Conservation (phyloP, 108 stramenopile species). For the Craspedostauros australis region DNA sequence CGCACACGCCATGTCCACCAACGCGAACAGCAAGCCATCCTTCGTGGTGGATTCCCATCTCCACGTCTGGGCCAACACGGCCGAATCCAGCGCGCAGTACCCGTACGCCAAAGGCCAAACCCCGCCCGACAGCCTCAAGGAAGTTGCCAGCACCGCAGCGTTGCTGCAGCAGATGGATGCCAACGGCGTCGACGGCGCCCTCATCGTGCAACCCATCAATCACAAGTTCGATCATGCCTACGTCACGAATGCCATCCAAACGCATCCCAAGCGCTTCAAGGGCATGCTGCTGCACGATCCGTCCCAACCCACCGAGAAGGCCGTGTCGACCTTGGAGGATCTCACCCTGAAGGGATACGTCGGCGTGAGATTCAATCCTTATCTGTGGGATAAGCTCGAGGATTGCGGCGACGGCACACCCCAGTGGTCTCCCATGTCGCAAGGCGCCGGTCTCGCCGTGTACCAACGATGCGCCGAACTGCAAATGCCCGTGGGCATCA, state of each 20-base stretch:
- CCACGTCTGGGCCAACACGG: slow-evolving; percentile 71
- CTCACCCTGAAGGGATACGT: slow-evolving; percentile 71
- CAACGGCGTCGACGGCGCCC: slow-evolving; percentile 72
- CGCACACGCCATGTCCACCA: slow-evolving; percentile 10
- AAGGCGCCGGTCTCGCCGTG: slow-evolving; percentile 46
- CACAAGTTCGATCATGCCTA: slow-evolving; percentile 87
- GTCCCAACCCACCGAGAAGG: slow-evolving; percentile 43
- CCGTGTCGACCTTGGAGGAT: slow-evolving; percentile 54
- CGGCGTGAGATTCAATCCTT: slow-evolving; percentile 86
- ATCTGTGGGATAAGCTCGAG: slow-evolving; percentile 53
- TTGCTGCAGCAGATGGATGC: slow-evolving; percentile 62
- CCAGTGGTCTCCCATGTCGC: slow-evolving; percentile 18
- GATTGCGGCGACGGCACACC: slow-evolving; percentile 24
- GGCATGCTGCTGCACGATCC: slow-evolving; percentile 85
- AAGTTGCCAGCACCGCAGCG: slow-evolving; percentile 35
- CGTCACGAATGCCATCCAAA: slow-evolving; percentile 53
- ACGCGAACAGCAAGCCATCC: background rate
- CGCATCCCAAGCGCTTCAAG: slow-evolving; percentile 68
- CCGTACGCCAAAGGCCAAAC: slow-evolving; percentile 56
- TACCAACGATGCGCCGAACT: slow-evolving; percentile 77
- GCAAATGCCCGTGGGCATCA: slow-evolving; percentile 75
- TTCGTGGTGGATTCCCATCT: slow-evolving; percentile 72
- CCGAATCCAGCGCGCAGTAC: slow-evolving; percentile 37
- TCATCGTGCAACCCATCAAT: slow-evolving; percentile 89
- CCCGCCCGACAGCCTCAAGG: slow-evolving; percentile 54